A percentile compares a stretch with the other conserved stretches of the same genome.
These are phyloP conservation scores for Antonospora locustae DNA, from an alignment of 371 early-diverging fungal species.

Conservation along the genomic window DNA sequence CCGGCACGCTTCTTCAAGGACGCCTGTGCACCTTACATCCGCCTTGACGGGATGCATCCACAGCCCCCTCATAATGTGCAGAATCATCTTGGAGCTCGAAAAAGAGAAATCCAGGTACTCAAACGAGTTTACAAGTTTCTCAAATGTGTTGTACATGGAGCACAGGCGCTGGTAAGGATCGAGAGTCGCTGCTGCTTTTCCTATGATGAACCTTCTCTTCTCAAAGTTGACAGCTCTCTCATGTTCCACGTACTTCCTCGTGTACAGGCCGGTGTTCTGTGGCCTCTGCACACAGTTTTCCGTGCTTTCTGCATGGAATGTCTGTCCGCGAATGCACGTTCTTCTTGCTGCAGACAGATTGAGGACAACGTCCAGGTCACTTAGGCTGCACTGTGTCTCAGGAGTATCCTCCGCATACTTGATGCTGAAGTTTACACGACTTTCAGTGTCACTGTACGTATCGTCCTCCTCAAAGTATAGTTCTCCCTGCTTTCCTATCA, in stretches of 20 bases:
- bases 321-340: no score
- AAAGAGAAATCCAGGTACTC: conserved; percentile 32
- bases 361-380: background rate
- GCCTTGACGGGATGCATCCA: background rate
- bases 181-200: background rate
- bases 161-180: conserved; percentile 12
- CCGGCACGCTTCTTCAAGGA: conserved; percentile 3
- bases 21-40: background rate
- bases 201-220: conserved; percentile 15
- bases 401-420: background rate
- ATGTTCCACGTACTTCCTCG: no score
- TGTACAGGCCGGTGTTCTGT: no score
- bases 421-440: background rate
- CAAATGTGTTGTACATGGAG: conserved; percentile 24
- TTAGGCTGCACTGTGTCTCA: background rate
- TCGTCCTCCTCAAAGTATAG: conserved; percentile 73
- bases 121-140: conserved; percentile 15
- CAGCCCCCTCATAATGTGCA: conserved; percentile 18
- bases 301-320: conserved; percentile 1
- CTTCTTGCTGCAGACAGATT: no score
- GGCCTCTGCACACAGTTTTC: conserved; percentile 9
- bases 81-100: conserved; percentile 13
- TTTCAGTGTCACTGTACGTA: background rate
- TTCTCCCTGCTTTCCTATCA: conserved; percentile 90
- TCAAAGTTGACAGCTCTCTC: conserved; percentile 19